A percentile compares a stretch with the other conserved stretches of the same genome.
Evolutionary conservation across 768 basidiomycete genomes (phyloP).

Genomic region (Podaxis mareebaensis): DNA sequence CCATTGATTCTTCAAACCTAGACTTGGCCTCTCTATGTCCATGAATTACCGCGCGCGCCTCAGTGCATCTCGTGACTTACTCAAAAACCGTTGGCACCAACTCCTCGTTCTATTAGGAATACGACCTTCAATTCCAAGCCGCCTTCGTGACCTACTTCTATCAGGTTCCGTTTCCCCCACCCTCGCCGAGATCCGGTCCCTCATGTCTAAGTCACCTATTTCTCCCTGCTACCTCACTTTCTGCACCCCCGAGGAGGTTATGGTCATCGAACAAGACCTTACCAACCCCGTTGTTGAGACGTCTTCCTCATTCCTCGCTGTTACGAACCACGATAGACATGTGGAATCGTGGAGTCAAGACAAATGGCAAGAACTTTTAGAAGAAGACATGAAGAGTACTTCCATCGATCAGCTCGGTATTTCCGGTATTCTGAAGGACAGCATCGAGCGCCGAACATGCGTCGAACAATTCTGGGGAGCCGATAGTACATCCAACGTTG

Average conservation of each 20-base stretch:
- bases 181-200: constrained; percentile 22
- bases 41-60: constrained; percentile 33
- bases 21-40: constrained; percentile 33
- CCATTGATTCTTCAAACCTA: background rate
- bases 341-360: constrained; percentile 27
- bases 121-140: constrained; percentile 32
- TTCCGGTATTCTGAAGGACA: constrained; percentile 30
- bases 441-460: constrained; percentile 32
- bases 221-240: constrained; percentile 38
- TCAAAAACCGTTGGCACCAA: constrained; percentile 31
- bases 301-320: constrained; percentile 30
- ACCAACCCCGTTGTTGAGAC: constrained; percentile 21
- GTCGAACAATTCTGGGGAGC: constrained; percentile 24
- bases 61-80: constrained; percentile 23
- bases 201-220: constrained; percentile 21
- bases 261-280: constrained; percentile 38
- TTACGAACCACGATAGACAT: constrained; percentile 36
- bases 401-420: constrained; percentile 8
- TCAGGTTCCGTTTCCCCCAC: constrained; percentile 27
- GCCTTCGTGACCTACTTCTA: constrained; percentile 33
- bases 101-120: constrained; percentile 31
- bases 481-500: background rate
- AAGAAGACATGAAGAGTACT: constrained; percentile 4
- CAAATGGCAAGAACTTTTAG: constrained; percentile 21
- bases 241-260: constrained; percentile 30